Evolutionary conservation across 140 eudicot genomes (phyloP), one percentile per base, ranked within the genome.

Genomic region (Ambrosia hybrid): DNA sequence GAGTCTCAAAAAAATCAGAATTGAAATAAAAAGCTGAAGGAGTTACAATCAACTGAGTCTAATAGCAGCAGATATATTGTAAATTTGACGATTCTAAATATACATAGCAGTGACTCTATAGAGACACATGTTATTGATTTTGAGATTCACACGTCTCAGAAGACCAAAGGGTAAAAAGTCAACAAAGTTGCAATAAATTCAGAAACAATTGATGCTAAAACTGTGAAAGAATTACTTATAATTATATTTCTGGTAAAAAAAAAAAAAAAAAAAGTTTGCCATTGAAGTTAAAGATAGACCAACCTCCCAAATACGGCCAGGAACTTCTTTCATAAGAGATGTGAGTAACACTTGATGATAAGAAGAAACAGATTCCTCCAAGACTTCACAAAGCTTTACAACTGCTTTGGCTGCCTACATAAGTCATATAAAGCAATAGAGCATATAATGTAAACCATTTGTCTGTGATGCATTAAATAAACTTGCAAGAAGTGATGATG

Each of bases 231-330:
- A 16, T 15, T 17, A 43, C 49, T 2, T 10, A 66, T 14, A 16
- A 45, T 9, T 45, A 66, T 10, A 66, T 11, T 66, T n/a, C 38
- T 39, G 36, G 37, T 41, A 66, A 51, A 67, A 43, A 21, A 21
- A 21, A 66, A 51, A 67, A 43, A 21, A 21, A 21, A 21, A 63
- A 43, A 39, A 70, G 41, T 38, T 6, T 63, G 51, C n/a, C 45
- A 60, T 33, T 60, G 4, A 12, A 34, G 67, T 33, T 49, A 77
- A 72, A 73, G 82, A 74, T n/a, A 75, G 57, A 57, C 73, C 67
- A 77, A 94, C 99, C 99, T 94, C 99, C 99, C 99, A 94, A 33
- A 94, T 85, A 70, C 99, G 97, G 9, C 99, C 99, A 73, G 97
- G 94, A 77, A 94, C 67, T 83, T 94, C 99, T 82, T 81, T 90